phyloP scores from a whole-genome alignment of 1,284 basidiomycete species.

The Ceratobasidium sp. region DNA sequence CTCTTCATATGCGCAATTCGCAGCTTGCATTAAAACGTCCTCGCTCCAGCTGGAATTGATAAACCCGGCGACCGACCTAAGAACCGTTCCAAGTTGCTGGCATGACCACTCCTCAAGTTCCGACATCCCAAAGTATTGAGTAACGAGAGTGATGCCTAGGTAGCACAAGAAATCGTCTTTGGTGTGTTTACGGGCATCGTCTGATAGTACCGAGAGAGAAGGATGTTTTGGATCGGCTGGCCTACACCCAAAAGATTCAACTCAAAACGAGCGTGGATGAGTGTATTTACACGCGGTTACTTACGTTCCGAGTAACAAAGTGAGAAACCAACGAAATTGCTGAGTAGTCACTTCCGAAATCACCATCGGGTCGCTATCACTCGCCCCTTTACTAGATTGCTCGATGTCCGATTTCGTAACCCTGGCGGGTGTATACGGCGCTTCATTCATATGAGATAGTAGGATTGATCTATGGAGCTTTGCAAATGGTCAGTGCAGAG shows the following conservation, averaged over 20 bases:
- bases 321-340: constrained; percentile 17
- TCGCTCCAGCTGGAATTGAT: background rate
- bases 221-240: background rate
- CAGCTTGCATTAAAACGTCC: background rate
- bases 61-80: background rate
- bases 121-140: background rate
- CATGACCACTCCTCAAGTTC: background rate
- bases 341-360: background rate
- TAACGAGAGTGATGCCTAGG: background rate
- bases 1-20: too few relatives aligned
- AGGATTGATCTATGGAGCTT: constrained; percentile 22
- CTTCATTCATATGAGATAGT: background rate
- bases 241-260: background rate
- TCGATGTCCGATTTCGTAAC: background rate
- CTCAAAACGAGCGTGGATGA: background rate
- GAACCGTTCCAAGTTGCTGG: background rate
- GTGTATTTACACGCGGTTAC: background rate
- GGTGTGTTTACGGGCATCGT: background rate
- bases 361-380: background rate
- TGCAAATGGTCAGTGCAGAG: background rate
- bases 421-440: background rate
- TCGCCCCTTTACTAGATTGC: constrained; percentile 4
- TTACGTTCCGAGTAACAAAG: constrained; percentile 18
- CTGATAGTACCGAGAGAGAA: background rate
- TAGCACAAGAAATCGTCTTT: background rate